Percentiles rank a stretch among this genome's conserved stretches.
Conservation (phyloP, 352 stramenopile species). For the Peronospora destructor region DNA sequence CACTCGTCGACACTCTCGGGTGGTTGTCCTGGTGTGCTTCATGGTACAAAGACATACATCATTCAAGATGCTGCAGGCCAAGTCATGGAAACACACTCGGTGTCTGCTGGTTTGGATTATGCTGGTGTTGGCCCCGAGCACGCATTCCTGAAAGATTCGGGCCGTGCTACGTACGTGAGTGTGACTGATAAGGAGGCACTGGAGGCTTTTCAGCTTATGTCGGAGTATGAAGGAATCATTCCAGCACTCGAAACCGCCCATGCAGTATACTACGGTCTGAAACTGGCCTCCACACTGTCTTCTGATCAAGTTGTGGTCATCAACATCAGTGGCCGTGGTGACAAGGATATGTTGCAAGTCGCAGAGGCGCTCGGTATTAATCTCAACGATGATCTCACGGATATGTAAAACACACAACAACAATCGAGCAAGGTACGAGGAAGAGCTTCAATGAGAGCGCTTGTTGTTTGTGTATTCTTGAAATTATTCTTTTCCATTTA, state of each 20-base stretch:
- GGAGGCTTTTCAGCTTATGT: conserved; percentile 94
- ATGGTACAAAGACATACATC: conserved; percentile 96
- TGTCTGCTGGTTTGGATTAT: conserved; percentile 96
- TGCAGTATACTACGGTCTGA: conserved; percentile 91
- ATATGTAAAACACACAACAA: conserved; percentile 32
- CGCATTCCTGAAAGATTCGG: conserved; percentile 93
- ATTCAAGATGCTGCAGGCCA: conserved; percentile 94
- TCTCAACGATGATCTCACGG: conserved; percentile 77
- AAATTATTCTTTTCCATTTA: conserved; percentile 7
- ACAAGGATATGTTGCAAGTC: conserved; percentile 99
- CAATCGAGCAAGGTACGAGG: conserved; percentile 13
- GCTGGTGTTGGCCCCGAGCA: conserved; percentile 96
- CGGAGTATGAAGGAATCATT: conserved; percentile 96
- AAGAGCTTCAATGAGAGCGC: conserved; percentile 19
- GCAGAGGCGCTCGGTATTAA: conserved; percentile 94
- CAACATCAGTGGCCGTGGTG: conserved; percentile 95
- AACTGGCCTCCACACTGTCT: conserved; percentile 87
- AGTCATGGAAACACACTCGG: conserved; percentile 93
- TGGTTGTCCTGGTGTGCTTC: conserved; percentile 92
- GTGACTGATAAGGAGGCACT: conserved; percentile 96
- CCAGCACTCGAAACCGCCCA: conserved; percentile 95
- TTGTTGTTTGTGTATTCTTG: conserved; percentile 17
- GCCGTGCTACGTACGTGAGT: conserved; percentile 92
- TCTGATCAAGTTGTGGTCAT: conserved; percentile 93
- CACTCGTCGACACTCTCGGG: conserved; percentile 94